Evolutionary conservation across 2,329 filamentous ascomycete species (phyloP).

Genomic region (Botrytis deweyae): DNA sequence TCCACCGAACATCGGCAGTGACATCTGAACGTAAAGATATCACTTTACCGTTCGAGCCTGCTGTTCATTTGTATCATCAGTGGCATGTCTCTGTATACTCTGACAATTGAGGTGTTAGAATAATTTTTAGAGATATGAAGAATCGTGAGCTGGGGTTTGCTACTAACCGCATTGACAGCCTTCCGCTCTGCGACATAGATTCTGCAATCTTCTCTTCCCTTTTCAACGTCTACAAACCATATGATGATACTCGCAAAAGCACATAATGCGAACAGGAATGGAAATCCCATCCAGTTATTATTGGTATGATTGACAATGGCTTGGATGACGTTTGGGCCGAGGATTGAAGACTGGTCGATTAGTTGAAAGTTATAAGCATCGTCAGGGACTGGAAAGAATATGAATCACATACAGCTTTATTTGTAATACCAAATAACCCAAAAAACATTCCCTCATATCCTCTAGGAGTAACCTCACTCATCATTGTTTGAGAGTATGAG

Average conservation of each 20-base stretch:
- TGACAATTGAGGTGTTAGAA: background rate
- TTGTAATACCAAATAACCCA: conserved; percentile 46
- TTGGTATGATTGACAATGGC: conserved; percentile 45
- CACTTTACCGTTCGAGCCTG: background rate
- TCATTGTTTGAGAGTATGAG: conserved; percentile 47
- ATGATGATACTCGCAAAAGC: conserved; percentile 42
- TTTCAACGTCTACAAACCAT: conserved; percentile 44
- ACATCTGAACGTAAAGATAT: background rate
- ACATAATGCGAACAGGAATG: conserved; percentile 44
- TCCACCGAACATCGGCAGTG: background rate
- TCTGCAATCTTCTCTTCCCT: conserved; percentile 43
- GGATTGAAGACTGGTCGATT: conserved; percentile 42
- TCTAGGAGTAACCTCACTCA: conserved; percentile 45
- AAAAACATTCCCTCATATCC: conserved; percentile 48
- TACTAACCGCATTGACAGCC: conserved; percentile 24
- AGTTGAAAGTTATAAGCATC: background rate
- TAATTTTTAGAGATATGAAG: accelerated
- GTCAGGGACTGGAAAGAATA: too few relatives aligned
- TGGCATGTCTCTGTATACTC: background rate
- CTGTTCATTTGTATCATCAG: background rate
- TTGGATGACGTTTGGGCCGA: conserved; percentile 46
- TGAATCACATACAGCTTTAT: conserved; percentile 41
- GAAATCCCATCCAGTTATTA: conserved; percentile 47
- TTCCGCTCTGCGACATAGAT: conserved; percentile 42
- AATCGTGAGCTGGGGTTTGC: background rate